Evolutionary conservation across 2,329 filamentous ascomycete genomes (phyloP).

Genomic region (Fusarium staphyleae): DNA sequence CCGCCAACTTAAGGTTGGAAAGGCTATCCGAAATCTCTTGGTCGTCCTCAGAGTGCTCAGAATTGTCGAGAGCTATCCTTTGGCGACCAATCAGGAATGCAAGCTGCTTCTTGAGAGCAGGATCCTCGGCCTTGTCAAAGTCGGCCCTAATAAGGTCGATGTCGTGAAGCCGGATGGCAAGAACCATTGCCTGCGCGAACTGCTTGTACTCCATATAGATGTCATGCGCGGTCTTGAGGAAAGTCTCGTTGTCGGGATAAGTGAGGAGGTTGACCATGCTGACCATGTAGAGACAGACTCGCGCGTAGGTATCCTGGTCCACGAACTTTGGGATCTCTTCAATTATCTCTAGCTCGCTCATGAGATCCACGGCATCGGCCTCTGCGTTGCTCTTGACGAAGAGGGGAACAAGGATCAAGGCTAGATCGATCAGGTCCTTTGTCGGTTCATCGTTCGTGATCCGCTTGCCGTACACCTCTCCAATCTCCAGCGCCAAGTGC

Average conservation of each 20-base stretch:
- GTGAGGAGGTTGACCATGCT: constrained; percentile 98
- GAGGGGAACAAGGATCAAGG: constrained; percentile 84
- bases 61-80: constrained; percentile 80
- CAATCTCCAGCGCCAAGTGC: constrained; percentile 94
- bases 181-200: constrained; percentile 88
- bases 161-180: constrained; percentile 94
- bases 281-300: constrained; percentile 97
- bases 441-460: constrained; percentile 84
- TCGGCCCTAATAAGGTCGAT: constrained; percentile 80
- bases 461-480: constrained; percentile 89
- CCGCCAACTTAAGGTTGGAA: constrained; percentile 85
- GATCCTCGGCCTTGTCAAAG: constrained; percentile 81
- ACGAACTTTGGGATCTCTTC: constrained; percentile 88
- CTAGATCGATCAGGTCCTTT: constrained; percentile 85
- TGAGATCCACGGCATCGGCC: constrained; percentile 94
- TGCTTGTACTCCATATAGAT: constrained; percentile 96
- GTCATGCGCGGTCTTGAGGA: constrained; percentile 88
- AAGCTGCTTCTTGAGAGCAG: constrained; percentile 88
- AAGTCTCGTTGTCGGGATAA: constrained; percentile 95
- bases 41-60: constrained; percentile 72
- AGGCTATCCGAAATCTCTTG: constrained; percentile 81
- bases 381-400: constrained; percentile 98
- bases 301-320: constrained; percentile 90
- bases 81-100: constrained; percentile 92
- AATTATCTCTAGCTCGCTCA: constrained; percentile 98